Percentiles rank a stretch among this genome's conserved stretches.
These are phyloP conservation scores for Pleurotus pulmonarius DNA, from an alignment of 768 basidiomycete species.

Conservation along the genomic window DNA sequence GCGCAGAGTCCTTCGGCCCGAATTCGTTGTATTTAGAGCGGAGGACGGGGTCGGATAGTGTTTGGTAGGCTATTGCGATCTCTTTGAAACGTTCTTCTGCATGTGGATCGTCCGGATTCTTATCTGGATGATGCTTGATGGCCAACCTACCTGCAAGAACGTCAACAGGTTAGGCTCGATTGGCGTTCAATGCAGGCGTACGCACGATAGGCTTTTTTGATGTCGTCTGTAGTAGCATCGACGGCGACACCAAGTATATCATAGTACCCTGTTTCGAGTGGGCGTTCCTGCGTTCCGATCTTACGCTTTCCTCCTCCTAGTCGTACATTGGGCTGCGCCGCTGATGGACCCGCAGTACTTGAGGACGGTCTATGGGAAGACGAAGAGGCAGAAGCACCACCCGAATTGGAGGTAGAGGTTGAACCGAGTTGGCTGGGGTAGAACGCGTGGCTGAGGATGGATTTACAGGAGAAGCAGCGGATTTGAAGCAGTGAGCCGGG, in stretches of 20 bases:
- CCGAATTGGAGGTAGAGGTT: constrained; percentile 10
- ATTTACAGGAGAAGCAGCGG: constrained; percentile 67
- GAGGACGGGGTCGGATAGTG: constrained; percentile 71
- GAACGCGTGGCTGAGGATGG: constrained; percentile 59
- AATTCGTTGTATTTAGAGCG: constrained; percentile 91
- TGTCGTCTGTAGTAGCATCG: constrained; percentile 74
- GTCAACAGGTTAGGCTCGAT: not conserved
- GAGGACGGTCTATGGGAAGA: constrained; percentile 17
- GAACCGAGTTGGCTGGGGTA: constrained; percentile 58
- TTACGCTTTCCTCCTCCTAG: constrained; percentile 54
- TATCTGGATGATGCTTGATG: constrained; percentile 91
- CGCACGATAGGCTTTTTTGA: constrained; percentile 90
- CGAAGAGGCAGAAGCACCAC: not conserved
- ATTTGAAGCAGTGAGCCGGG: constrained; percentile 58
- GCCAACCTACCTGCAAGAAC: constrained; percentile 62
- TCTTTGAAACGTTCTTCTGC: constrained; percentile 89
- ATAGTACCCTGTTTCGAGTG: constrained; percentile 89
- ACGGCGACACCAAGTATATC: constrained; percentile 77
- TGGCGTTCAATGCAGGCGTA: constrained; percentile 11
- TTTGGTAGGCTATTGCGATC: constrained; percentile 88
- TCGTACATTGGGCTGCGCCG: constrained; percentile 12
- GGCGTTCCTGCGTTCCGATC: constrained; percentile 86
- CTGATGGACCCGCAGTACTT: constrained; percentile 16
- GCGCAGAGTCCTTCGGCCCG: constrained; percentile 76
- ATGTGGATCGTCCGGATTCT: constrained; percentile 82